A percentile compares a stretch with the other conserved stretches of the same genome.
Evolutionary conservation across 345 rosid species (phyloP).

Genomic region (Psidium friedrichsthalianum): DNA sequence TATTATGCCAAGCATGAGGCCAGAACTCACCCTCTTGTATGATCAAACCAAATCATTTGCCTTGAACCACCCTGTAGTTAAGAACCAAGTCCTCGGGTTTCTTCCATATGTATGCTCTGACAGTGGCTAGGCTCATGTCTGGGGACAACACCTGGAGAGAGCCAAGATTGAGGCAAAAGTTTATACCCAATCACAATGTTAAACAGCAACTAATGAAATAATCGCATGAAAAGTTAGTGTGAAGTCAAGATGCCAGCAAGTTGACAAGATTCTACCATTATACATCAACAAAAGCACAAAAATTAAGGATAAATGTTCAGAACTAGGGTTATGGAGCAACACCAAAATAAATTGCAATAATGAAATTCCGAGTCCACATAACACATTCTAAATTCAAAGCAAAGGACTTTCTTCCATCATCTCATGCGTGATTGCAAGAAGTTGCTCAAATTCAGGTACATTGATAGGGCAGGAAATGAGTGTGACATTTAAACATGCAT

Average conservation of each 20-base stretch:
- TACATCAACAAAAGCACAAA: background rate
- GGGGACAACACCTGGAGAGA: conserved; percentile 73
- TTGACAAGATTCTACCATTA: background rate
- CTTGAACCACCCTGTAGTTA: conserved; percentile 66
- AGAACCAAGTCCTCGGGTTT: conserved; percentile 92
- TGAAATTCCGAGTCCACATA: background rate
- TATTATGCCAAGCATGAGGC: background rate
- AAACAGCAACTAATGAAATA: background rate
- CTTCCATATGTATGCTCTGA: conserved; percentile 90
- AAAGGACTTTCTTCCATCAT: background rate
- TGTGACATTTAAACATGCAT: background rate
- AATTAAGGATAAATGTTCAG: background rate
- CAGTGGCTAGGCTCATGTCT: conserved; percentile 97
- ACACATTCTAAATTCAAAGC: background rate
- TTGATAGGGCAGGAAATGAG: background rate
- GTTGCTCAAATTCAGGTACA: background rate
- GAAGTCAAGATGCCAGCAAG: background rate
- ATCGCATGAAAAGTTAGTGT: background rate
- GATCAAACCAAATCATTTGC: conserved; percentile 39
- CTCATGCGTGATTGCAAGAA: background rate
- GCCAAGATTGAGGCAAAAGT: background rate
- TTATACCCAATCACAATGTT: background rate
- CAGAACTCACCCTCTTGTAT: background rate
- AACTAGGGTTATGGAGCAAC: background rate
- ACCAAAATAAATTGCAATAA: background rate